phyloP scores from a whole-genome alignment of 768 basidiomycete genomes.

The Leucogyrophana mollusca region DNA sequence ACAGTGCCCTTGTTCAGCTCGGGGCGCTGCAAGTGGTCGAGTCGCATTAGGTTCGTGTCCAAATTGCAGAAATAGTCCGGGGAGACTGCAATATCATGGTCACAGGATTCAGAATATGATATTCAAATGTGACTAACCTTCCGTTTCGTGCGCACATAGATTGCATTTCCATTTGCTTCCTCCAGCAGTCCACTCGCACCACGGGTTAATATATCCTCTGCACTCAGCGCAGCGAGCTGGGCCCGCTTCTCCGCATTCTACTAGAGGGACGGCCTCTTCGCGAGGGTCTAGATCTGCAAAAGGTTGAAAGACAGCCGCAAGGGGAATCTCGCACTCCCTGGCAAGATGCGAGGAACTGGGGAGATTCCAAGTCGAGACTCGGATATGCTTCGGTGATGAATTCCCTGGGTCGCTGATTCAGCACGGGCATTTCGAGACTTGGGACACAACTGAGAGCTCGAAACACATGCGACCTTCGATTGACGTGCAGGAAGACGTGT shows the following conservation, averaged over 20 bases:
- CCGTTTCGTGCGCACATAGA: constrained; percentile 79
- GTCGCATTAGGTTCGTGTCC: constrained; percentile 70
- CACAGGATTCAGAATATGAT: constrained; percentile 3
- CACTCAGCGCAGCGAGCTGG: constrained; percentile 86
- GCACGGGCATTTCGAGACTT: constrained; percentile 1
- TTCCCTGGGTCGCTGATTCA: constrained; percentile 53
- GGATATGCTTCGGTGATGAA: constrained; percentile 87
- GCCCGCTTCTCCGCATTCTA: constrained; percentile 68
- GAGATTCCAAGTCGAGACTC: constrained; percentile 87
- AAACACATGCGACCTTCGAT: background rate
- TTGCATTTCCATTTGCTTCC: constrained; percentile 93
- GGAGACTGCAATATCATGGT: constrained; percentile 47
- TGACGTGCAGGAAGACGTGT: too few species aligned
- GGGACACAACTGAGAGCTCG: background rate
- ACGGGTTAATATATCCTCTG: constrained; percentile 90
- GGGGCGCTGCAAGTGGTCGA: constrained; percentile 79
- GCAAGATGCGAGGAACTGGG: constrained; percentile 80
- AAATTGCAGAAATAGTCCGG: constrained; percentile 84
- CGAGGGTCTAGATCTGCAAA: constrained; percentile 79
- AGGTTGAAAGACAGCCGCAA: constrained; percentile 85
- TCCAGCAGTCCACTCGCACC: constrained; percentile 82
- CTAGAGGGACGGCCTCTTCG: constrained; percentile 78
- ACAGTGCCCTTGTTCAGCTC: constrained; percentile 91
- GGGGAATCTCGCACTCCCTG: constrained; percentile 78
- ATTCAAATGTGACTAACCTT: constrained; percentile 53